Percentiles rank a stretch among this genome's conserved stretches.
Evolutionary conservation across 2,329 filamentous ascomycete species (phyloP).

Genomic region (Hypoxylon sp.): DNA sequence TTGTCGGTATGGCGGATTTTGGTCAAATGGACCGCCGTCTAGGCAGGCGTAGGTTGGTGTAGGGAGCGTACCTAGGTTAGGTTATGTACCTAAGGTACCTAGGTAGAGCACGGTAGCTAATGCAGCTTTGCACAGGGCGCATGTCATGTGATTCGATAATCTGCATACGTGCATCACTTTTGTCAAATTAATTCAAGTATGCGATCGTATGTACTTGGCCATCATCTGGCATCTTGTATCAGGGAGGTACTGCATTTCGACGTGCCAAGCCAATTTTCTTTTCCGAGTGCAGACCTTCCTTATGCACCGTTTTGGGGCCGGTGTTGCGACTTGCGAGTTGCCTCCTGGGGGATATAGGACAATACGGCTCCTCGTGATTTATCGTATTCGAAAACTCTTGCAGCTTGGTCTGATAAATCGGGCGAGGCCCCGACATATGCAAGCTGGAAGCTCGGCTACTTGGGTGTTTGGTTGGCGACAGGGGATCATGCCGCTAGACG

Average conservation of each 20-base stretch:
- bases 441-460: constrained; percentile 24
- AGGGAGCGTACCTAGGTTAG: no score
- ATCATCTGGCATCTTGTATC: not conserved
- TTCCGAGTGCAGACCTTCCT: not conserved
- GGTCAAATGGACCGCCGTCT: no score
- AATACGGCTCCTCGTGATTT: not conserved
- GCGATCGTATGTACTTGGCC: not conserved
- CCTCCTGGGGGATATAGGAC: not conserved
- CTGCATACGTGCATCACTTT: not conserved
- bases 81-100: no score
- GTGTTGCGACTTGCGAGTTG: not conserved
- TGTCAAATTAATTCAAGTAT: not conserved
- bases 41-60: no score
- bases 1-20: no score
- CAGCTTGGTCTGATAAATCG: constrained; percentile 14
- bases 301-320: not conserved
- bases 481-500: constrained; percentile 28
- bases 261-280: not conserved
- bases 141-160: constrained; percentile 5
- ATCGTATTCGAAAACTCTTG: constrained; percentile 15
- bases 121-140: not conserved
- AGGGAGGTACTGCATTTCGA: not conserved
- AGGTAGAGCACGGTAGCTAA: not conserved
- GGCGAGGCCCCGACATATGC: constrained; percentile 23
- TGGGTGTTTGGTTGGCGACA: constrained; percentile 24